These are phyloP conservation scores for Talaromyces sp. DNA, from an alignment of 2,329 filamentous ascomycete species.

Conservation along the genomic window DNA sequence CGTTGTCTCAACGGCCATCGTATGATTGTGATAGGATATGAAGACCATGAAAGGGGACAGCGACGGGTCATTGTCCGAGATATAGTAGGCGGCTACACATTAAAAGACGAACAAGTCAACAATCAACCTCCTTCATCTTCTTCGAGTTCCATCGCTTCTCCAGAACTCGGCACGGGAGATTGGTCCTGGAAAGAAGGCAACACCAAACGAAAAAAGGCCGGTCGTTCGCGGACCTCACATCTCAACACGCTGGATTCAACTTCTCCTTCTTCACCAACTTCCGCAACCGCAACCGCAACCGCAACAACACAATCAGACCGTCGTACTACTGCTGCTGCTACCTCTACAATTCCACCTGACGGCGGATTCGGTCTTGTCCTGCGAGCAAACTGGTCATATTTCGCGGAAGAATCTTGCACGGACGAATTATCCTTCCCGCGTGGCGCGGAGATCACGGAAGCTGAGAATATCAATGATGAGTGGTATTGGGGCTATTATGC, in stretches of 20 bases:
- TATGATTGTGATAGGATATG: constrained; percentile 75
- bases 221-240: constrained; percentile 26
- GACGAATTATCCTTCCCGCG: constrained; percentile 83
- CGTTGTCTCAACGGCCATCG: constrained; percentile 75
- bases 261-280: not conserved
- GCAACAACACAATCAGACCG: not conserved
- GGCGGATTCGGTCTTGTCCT: constrained; percentile 64
- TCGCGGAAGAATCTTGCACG: constrained; percentile 50
- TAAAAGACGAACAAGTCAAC: constrained; percentile 51
- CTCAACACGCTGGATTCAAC: constrained; percentile 7
- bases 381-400: constrained; percentile 71
- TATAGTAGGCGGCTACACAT: constrained; percentile 68
- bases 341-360: constrained; percentile 61
- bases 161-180: constrained; percentile 28
- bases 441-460: constrained; percentile 75
- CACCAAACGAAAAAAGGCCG: constrained; percentile 34
- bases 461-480: constrained; percentile 81
- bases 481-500: constrained; percentile 88
- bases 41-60: constrained; percentile 62
- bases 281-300: not conserved
- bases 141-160: constrained; percentile 17
- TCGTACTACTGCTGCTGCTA: not conserved
- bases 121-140: constrained; percentile 9
- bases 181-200: constrained; percentile 42
- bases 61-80: constrained; percentile 64